phyloP scores from a whole-genome alignment of 805 yeast genomes.

The Komagataella ulmi region DNA sequence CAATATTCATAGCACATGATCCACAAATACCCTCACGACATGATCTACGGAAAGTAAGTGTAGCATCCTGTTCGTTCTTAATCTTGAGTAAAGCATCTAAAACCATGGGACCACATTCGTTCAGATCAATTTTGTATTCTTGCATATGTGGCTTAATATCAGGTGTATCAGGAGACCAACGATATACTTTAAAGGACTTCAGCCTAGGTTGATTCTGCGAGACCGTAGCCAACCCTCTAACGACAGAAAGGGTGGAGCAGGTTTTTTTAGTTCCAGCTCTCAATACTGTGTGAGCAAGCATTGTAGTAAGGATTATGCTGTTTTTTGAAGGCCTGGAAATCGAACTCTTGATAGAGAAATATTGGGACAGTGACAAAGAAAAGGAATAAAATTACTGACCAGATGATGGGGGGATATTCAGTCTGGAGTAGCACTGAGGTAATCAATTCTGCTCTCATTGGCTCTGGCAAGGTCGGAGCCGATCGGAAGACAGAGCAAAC shows the following conservation, averaged over 20 bases:
- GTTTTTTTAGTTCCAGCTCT: background rate
- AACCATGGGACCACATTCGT: conserved; percentile 95
- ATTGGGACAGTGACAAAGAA: background rate
- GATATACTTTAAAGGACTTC: conserved; percentile 84
- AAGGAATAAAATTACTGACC: background rate
- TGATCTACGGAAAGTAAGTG: conserved; percentile 92
- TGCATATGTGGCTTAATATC: conserved; percentile 81
- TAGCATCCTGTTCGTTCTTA: conserved; percentile 92
- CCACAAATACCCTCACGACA: conserved; percentile 99
- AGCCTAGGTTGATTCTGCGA: conserved; percentile 42
- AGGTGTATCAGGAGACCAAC: conserved; percentile 98
- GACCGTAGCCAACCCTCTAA: conserved; percentile 29
- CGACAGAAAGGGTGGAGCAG: background rate
- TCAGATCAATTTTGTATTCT: conserved; percentile 72
- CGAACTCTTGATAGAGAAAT: background rate
- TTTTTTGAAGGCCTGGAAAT: background rate
- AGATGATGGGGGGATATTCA: background rate
- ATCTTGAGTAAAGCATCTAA: conserved; percentile 89
- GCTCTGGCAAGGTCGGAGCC: background rate
- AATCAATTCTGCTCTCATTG: background rate
- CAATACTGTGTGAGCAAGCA: background rate
- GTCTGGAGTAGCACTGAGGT: background rate
- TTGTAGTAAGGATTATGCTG: background rate
- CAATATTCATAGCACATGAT: conserved; percentile 99
- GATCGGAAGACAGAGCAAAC: background rate